phyloP scores from a whole-genome alignment of 2,329 filamentous ascomycete species.

The Malbranchea cinnamomea region DNA sequence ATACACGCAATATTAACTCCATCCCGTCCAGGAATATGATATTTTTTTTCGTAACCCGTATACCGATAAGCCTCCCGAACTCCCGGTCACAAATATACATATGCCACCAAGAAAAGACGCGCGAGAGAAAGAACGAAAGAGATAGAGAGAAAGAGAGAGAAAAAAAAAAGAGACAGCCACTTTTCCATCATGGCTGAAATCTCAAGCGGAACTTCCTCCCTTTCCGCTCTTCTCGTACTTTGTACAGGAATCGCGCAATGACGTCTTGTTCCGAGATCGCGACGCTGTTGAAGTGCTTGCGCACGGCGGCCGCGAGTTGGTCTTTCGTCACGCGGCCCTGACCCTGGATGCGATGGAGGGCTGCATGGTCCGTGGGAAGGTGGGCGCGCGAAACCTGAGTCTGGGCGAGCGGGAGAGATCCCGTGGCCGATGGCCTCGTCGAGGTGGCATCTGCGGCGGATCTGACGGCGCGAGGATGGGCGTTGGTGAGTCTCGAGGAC shows the following conservation, averaged over 20 bases:
- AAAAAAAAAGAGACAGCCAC: too few relatives aligned
- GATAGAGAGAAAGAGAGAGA: background rate
- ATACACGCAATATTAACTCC: too few relatives aligned
- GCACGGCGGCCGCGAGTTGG: slow-evolving; percentile 27
- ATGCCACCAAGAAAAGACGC: background rate
- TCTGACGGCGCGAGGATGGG: background rate
- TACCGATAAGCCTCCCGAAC: background rate
- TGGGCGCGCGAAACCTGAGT: background rate
- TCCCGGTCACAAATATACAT: background rate
- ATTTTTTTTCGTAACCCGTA: too few relatives aligned
- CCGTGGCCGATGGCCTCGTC: background rate
- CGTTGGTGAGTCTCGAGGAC: background rate
- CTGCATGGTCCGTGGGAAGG: background rate
- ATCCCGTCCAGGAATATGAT: too few relatives aligned
- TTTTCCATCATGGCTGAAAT: slow-evolving; percentile 23
- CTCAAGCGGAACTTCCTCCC: slow-evolving; percentile 27
- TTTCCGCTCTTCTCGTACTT: slow-evolving; percentile 31
- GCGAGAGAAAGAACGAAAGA: background rate
- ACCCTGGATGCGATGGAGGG: slow-evolving; percentile 8
- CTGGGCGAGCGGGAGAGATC: background rate
- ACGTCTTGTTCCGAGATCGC: slow-evolving; percentile 32
- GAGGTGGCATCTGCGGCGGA: slow-evolving; percentile 2
- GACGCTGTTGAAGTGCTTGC: slow-evolving; percentile 34
- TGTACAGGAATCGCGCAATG: slow-evolving; percentile 33
- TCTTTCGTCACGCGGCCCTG: slow-evolving; percentile 28